Conservation (phyloP, 2,329 filamentous ascomycete genomes). For the Ceratocystis eucalypticola region DNA sequence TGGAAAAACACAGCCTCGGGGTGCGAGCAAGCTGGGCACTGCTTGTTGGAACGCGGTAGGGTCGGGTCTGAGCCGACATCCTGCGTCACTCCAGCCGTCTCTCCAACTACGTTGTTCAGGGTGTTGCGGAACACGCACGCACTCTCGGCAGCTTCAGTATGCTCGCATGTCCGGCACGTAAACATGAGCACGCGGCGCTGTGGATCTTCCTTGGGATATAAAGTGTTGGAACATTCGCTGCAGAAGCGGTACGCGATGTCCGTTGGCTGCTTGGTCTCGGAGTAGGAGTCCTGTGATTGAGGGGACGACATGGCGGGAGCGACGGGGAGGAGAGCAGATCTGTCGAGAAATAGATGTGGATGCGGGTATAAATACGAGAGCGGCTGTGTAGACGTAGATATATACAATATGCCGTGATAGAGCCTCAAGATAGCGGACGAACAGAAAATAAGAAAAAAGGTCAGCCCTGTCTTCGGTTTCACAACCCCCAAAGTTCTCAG, state of each 20-base stretch:
- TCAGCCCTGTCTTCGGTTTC: too few species aligned
- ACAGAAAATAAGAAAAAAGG: too few species aligned
- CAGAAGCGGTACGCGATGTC: slow-evolving; percentile 94
- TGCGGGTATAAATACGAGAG: not conserved
- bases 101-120: slow-evolving; percentile 78
- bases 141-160: slow-evolving; percentile 71
- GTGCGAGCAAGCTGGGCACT: slow-evolving; percentile 72
- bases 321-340: not conserved
- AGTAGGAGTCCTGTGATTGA: slow-evolving; percentile 26
- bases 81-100: slow-evolving; percentile 93
- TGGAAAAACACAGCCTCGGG: slow-evolving; percentile 96
- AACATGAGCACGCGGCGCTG: slow-evolving; percentile 76
- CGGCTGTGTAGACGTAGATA: too few species aligned
- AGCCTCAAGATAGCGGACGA: too few species aligned
- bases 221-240: slow-evolving; percentile 96
- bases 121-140: slow-evolving; percentile 93
- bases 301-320: slow-evolving; percentile 37
- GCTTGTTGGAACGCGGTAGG: slow-evolving; percentile 78
- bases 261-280: slow-evolving; percentile 46
- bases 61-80: slow-evolving; percentile 97
- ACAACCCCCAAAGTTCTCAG: not conserved
- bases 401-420: too few species aligned
- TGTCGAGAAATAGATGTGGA: not conserved
- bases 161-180: slow-evolving; percentile 89
- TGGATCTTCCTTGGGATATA: slow-evolving; percentile 92